Evolutionary conservation across 1,284 basidiomycete species (phyloP), one percentile per base, ranked within the genome.

Genomic region (Sphagnurus paluster): DNA sequence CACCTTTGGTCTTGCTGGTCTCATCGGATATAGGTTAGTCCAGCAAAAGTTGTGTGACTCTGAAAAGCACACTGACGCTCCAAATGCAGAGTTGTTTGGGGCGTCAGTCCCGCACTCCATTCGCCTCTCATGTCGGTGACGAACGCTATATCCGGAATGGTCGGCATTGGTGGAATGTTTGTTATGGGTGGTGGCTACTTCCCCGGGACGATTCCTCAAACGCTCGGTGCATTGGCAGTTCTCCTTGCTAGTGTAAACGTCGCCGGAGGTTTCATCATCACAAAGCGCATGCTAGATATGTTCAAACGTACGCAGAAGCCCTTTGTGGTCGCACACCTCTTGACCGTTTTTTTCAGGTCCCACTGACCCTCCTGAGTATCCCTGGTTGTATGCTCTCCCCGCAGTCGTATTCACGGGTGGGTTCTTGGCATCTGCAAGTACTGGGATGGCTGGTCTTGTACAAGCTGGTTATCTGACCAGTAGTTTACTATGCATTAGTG

Each of bases 201-300:
- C n/a, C 90, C 90, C 10, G 80, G 79, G 36, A 92, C 90, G 0
- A 70, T 90, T 51, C 84, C 90, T 33, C 89, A 93, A 67, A 70
- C 71, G 13, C 72, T 93, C 13, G 90, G 88, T 48, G 88, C 90
- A 3, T 53, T 84, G 8, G 89, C 89, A 11, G 90, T 93, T 11
- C 76, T 93, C 36, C 69, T 93, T 17, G 90, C 90, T 13, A 88
- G 87, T 52, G 78, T 93, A 39, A 93, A 93, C 59, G 88, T 93
- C 46, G 80, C 86, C 30, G 90, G 90, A 44, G 90, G 90, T 25
- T 91, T 91, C 59, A 79, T 88, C 21, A 84, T 90, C 58, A 89
- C 87, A 11, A 89, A 91, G 65, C 82, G 89, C 39, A 93, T 93
- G 90, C 72, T 92, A 52, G 88, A 92, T 60, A 91, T 93, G 83